These are phyloP conservation scores for Leonotis leonurus DNA, from an alignment of 257 asterid genomes.

Conservation along the genomic window DNA sequence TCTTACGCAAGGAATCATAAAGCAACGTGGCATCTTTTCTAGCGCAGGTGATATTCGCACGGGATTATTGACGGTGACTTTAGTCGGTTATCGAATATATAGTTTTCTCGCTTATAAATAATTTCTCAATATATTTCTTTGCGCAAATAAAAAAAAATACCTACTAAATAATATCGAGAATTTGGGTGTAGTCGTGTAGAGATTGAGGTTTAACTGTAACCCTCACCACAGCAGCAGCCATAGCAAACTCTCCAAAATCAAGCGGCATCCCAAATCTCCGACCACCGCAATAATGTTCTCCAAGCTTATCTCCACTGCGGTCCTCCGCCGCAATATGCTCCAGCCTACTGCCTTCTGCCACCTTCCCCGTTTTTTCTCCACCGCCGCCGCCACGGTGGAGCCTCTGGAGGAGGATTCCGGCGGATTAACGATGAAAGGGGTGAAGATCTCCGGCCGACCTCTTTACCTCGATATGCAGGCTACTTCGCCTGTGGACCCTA, in stretches of 20 bases:
- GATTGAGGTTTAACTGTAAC: background rate
- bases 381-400: constrained; percentile 43
- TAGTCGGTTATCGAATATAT: constrained; percentile 11
- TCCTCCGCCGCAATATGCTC: constrained; percentile 48
- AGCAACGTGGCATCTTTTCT: constrained; percentile 11
- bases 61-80: constrained; percentile 12
- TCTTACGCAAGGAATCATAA: background rate
- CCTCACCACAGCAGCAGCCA: background rate
- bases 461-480: constrained; percentile 97
- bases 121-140: background rate
- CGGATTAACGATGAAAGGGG: constrained; percentile 78
- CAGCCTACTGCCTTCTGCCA: constrained; percentile 13
- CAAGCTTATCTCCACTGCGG: constrained; percentile 44
- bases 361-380: constrained; percentile 31
- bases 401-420: constrained; percentile 44
- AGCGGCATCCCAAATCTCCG: background rate
- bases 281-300: constrained; percentile 36
- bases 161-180: background rate
- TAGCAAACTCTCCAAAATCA: too few species aligned
- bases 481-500: constrained; percentile 90
- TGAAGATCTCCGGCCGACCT: constrained; percentile 85
- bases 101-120: background rate
- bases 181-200: too few species aligned
- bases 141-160: background rate
- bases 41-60: constrained; percentile 8